Conservation (phyloP, 2,329 filamentous ascomycete species). For the Talaromyces piceae region DNA sequence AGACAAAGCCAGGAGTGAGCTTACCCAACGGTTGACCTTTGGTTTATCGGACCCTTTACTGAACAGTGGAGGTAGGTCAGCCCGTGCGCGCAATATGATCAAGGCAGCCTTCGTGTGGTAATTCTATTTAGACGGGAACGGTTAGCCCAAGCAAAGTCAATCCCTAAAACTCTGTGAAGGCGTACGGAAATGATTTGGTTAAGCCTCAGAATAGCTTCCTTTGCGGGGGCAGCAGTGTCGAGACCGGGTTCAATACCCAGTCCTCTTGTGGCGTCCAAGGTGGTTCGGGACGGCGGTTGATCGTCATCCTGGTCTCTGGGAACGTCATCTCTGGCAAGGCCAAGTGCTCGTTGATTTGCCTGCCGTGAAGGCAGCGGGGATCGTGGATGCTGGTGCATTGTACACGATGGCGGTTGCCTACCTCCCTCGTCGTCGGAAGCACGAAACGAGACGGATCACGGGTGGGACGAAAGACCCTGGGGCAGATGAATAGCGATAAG, state of each 20-base stretch:
- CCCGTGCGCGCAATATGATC: conserved; percentile 72
- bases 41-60: conserved; percentile 50
- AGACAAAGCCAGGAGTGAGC: conserved; percentile 32
- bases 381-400: conserved; percentile 87
- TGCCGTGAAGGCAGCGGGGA: conserved; percentile 66
- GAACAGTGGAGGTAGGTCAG: conserved; percentile 56
- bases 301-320: conserved; percentile 58
- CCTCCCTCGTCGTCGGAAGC: background rate
- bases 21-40: conserved; percentile 81
- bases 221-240: conserved; percentile 45
- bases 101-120: conserved; percentile 84
- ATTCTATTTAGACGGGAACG: conserved; percentile 52
- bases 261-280: conserved; percentile 43
- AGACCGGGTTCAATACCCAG: conserved; percentile 45
- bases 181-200: conserved; percentile 88
- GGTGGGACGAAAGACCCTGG: background rate
- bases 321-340: conserved; percentile 65
- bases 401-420: conserved; percentile 17
- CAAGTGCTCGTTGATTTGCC: conserved; percentile 63
- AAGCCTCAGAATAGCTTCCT: conserved; percentile 68
- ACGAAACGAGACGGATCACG: conserved; percentile 1
- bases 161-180: too few species aligned
- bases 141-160: conserved; percentile 16
- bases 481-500: conserved; percentile 3
- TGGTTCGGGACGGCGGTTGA: conserved; percentile 47